Base-by-base conservation (phyloP, 805 yeast genomes). In the Candida gorgasii region DNA sequence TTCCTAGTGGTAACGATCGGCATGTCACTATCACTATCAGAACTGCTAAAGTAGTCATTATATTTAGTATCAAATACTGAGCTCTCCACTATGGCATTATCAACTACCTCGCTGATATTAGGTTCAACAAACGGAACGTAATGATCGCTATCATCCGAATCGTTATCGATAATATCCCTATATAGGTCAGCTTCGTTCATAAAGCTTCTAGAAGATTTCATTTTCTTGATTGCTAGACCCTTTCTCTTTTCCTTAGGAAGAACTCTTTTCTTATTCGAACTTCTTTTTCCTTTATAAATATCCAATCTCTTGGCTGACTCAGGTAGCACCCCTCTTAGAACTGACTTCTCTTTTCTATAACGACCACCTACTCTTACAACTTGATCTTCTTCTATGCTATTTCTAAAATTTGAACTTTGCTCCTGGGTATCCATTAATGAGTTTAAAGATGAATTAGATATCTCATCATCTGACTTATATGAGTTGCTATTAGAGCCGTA, bases 251-350 rank as follows among this genome's bases (percentile, higher is more conserved):
- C 57, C 59, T 6, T 42, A 4, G 5, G 43, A 36, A 22, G 19
- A 39, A 29, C 19, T 34, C 22, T 29, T 35, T 42, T 27, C 8
- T 39, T 12, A 4, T n/a, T 4, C 5, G 17, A n/a, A 15, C n/a
- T 7, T 11, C 23, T 40, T 17, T 43, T 26, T 28, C 32, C 42
- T 31, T 55, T 55, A 36, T 55, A 65, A 11, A 59, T 47, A 5
- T 50, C 54, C 7, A 66, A 49, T 16, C 70, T 44, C 43, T 62
- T 67, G 4, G 71, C 67, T 3, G 73, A 68, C 40, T 67, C 73
- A 0, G 75, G 75, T 11, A 68, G 50, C 1, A 62, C 65, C 0
- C 75, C 75, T 22, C 57, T 45, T 5, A 69, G 49, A 8, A 66
- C 58, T 29, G 55, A 58, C 34, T 55, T 63, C 33, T 63, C 63